Percentiles rank a stretch among this genome's conserved stretches.
Evolutionary conservation across 202 grass and related monocot genomes (phyloP).

Genomic region (Brachypodium distachyon): DNA sequence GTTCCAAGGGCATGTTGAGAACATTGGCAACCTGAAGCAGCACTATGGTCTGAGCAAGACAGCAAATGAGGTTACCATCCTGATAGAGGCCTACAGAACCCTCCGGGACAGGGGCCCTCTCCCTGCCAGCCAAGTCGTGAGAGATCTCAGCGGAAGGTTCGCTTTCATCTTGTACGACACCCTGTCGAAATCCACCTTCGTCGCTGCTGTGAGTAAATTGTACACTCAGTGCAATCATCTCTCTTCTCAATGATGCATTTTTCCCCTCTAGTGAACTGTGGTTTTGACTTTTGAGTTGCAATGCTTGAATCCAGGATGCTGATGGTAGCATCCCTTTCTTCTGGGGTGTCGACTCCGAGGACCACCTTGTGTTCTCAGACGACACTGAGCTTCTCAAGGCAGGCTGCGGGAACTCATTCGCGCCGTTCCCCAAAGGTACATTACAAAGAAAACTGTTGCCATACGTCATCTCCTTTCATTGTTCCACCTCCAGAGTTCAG

Average conservation of each 20-base stretch:
- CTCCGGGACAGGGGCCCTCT: conserved; percentile 72
- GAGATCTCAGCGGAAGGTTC: conserved; percentile 75
- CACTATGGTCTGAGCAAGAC: conserved; percentile 85
- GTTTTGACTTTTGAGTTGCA: conserved; percentile 7
- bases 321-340: conserved; percentile 76
- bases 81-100: conserved; percentile 84
- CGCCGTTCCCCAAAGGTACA: conserved; percentile 77
- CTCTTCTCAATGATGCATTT: not conserved
- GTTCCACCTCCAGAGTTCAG: not conserved
- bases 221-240: not conserved
- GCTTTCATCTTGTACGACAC: conserved; percentile 70
- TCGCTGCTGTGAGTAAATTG: conserved; percentile 56
- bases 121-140: conserved; percentile 71
- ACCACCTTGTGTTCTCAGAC: conserved; percentile 61
- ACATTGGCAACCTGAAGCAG: conserved; percentile 80
- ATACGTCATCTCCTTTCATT: not conserved
- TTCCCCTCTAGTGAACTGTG: not conserved
- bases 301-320: conserved; percentile 37
- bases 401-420: conserved; percentile 66
- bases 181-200: conserved; percentile 59
- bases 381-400: conserved; percentile 55
- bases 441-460: not conserved
- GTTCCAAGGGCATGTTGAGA: conserved; percentile 78
- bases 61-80: conserved; percentile 72
- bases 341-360: conserved; percentile 67